Evolutionary conservation across 805 yeast species (phyloP).

Genomic region (Ogataea nitratoaversa): DNA sequence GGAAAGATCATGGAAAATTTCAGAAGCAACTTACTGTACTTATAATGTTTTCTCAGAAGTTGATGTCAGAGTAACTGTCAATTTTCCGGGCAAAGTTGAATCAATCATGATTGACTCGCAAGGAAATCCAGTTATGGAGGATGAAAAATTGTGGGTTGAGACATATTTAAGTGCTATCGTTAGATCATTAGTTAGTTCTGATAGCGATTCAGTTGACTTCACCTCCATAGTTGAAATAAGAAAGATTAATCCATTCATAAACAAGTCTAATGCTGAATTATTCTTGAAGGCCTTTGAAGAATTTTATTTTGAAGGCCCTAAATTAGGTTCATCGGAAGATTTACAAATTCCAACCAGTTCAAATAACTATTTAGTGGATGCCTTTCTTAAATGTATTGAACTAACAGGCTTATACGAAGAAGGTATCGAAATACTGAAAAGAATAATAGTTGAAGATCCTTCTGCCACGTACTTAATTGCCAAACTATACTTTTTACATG

Average conservation of each 20-base stretch:
- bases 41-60: slow-evolving; percentile 58
- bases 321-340: slow-evolving; percentile 60
- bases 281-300: slow-evolving; percentile 64
- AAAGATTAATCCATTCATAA: slow-evolving; percentile 69
- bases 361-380: slow-evolving; percentile 70
- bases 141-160: slow-evolving; percentile 52
- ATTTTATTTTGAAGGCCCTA: slow-evolving; percentile 62
- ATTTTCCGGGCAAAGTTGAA: slow-evolving; percentile 71
- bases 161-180: slow-evolving; percentile 68
- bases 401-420: slow-evolving; percentile 61
- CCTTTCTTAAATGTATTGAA: slow-evolving; percentile 59
- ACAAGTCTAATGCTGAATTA: slow-evolving; percentile 40
- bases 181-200: slow-evolving; percentile 63
- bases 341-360: slow-evolving; percentile 63
- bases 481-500: slow-evolving; percentile 45
- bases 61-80: slow-evolving; percentile 70
- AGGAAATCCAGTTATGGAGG: slow-evolving; percentile 52
- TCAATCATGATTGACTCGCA: slow-evolving; percentile 45
- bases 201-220: slow-evolving; percentile 68
- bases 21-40: slow-evolving; percentile 64
- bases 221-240: slow-evolving; percentile 77
- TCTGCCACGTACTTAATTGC: slow-evolving; percentile 57
- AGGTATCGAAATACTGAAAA: slow-evolving; percentile 55
- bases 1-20: slow-evolving; percentile 62
- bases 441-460: slow-evolving; percentile 49